Conservation (phyloP, 2,329 filamentous ascomycete species). For the Dactylellina drechsleri region DNA sequence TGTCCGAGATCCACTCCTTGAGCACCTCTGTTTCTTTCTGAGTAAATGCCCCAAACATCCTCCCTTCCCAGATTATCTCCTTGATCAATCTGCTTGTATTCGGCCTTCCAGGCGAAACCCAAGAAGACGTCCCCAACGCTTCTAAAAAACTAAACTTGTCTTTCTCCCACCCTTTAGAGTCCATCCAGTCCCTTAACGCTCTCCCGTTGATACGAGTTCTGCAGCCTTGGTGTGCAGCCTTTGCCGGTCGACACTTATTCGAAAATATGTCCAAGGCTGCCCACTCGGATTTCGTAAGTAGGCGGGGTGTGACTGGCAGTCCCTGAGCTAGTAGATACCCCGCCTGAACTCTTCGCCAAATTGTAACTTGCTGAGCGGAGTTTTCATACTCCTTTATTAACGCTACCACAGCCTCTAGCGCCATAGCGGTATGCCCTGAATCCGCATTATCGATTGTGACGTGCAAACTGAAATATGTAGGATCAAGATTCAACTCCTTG, state of each 20-base stretch:
- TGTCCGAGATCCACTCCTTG: slow-evolving; percentile 62
- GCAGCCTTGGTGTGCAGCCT: slow-evolving; percentile 63
- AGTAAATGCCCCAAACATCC: slow-evolving; percentile 67
- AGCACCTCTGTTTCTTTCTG: slow-evolving; percentile 62
- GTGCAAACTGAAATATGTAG: slow-evolving; percentile 67
- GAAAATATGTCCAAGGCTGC: slow-evolving; percentile 58
- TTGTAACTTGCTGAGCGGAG: slow-evolving; percentile 57
- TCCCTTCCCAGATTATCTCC: slow-evolving; percentile 64
- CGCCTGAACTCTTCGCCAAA: slow-evolving; percentile 61
- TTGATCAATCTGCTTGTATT: slow-evolving; percentile 62
- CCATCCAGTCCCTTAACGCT: slow-evolving; percentile 63
- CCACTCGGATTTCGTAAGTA: background rate
- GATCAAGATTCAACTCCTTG: slow-evolving; percentile 63
- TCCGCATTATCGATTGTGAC: slow-evolving; percentile 67
- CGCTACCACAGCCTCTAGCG: slow-evolving; percentile 61
- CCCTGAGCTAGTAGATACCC: slow-evolving; percentile 62
- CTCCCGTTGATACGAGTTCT: slow-evolving; percentile 60
- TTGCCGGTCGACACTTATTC: slow-evolving; percentile 62
- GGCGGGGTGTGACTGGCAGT: slow-evolving; percentile 25
- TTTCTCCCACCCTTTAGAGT: slow-evolving; percentile 59
- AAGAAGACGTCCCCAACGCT: slow-evolving; percentile 61
- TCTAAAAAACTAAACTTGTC: slow-evolving; percentile 62
- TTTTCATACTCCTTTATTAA: slow-evolving; percentile 61
- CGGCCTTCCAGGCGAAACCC: slow-evolving; percentile 63
- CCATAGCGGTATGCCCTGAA: slow-evolving; percentile 66